Conservation (phyloP, 1,284 basidiomycete genomes). For the Ustilago shanxiensis region DNA sequence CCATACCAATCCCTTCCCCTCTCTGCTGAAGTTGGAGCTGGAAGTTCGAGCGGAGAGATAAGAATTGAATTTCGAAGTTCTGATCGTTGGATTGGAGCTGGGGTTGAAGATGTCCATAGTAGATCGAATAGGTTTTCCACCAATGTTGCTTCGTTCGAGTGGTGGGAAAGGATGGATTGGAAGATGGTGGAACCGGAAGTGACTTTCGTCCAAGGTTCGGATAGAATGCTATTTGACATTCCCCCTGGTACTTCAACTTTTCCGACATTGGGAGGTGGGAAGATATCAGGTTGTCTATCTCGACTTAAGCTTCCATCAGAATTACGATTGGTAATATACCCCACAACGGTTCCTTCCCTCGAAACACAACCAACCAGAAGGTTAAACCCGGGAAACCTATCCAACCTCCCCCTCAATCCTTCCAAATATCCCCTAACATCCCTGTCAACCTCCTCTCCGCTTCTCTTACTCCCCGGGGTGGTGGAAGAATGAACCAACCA, state of each 20-base stretch:
- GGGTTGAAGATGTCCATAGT: conserved; percentile 33
- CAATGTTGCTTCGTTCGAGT: conserved; percentile 12
- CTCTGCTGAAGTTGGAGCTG: neutral
- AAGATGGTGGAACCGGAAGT: conserved; percentile 13
- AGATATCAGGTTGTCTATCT: conserved; percentile 17
- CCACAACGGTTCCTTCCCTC: conserved; percentile 4
- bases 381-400: conserved; percentile 59
- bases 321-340: conserved; percentile 45
- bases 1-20: conserved; percentile 43
- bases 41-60: conserved; percentile 36
- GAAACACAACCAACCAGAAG: conserved; percentile 42
- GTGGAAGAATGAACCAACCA: conserved; percentile 24
- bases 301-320: conserved; percentile 5
- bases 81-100: conserved; percentile 12
- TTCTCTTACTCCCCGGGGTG: neutral
- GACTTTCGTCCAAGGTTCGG: conserved; percentile 48
- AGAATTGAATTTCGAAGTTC: conserved; percentile 44
- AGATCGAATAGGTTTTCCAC: conserved; percentile 37
- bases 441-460: neutral
- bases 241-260: conserved; percentile 9
- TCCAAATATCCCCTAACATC: conserved; percentile 23
- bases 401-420: conserved; percentile 8
- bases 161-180: conserved; percentile 1
- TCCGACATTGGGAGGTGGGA: neutral
- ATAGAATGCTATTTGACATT: conserved; percentile 42